These are phyloP conservation scores for Ambrosia trifida DNA, from an alignment of 129 eudicot genomes.

Conservation along the genomic window DNA sequence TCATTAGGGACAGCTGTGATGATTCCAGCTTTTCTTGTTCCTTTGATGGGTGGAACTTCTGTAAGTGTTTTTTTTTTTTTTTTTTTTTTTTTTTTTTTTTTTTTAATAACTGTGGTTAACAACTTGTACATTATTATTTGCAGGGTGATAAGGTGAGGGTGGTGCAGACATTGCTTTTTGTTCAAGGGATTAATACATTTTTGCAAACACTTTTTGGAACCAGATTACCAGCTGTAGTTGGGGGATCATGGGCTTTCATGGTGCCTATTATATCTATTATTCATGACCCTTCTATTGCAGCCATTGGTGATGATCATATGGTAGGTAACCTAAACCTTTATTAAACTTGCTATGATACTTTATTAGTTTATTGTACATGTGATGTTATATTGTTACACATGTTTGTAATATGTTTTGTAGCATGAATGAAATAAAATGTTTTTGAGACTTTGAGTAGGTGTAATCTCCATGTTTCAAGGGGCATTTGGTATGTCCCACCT, in stretches of 20 bases:
- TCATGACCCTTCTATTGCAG: constrained; percentile 72
- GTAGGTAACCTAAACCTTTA: constrained; percentile 57
- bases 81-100: constrained; percentile 3
- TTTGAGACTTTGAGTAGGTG: not conserved
- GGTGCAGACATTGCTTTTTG: constrained; percentile 89
- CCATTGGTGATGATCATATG: constrained; percentile 63
- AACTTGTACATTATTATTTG: constrained; percentile 17
- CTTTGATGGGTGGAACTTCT: constrained; percentile 93
- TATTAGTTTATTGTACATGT: not conserved
- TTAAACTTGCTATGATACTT: constrained; percentile 16
- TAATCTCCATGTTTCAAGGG: constrained; percentile 7
- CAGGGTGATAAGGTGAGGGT: constrained; percentile 98
- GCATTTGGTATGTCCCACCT: constrained; percentile 11
- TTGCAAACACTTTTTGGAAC: constrained; percentile 94
- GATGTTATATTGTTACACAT: not conserved
- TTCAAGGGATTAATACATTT: constrained; percentile 87
- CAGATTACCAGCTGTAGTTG: constrained; percentile 84
- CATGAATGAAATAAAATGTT: not conserved
- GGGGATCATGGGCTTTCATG: constrained; percentile 97
- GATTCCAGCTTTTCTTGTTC: constrained; percentile 96
- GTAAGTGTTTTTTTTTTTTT: constrained; percentile 45
- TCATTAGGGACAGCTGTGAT: constrained; percentile 98
- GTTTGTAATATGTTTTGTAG: constrained; percentile 6
- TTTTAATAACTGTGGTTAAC: constrained; percentile 18
- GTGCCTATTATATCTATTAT: constrained; percentile 95